These are phyloP conservation scores for Nothophoma quercina DNA, from an alignment of 2,329 filamentous ascomycete species.

Conservation along the genomic window DNA sequence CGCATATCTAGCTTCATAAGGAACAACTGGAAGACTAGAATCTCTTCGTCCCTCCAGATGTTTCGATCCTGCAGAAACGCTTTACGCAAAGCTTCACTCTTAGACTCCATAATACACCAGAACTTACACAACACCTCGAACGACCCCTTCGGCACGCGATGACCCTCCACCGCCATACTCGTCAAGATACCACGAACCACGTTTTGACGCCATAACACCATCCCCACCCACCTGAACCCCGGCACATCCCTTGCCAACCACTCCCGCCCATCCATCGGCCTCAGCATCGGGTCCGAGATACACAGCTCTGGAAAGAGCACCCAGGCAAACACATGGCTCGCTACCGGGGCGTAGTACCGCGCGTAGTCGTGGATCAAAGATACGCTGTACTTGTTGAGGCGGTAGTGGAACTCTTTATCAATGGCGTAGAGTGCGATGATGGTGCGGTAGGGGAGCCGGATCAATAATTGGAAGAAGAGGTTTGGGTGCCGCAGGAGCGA, in stretches of 20 bases:
- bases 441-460: conserved; percentile 30
- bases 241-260: conserved; percentile 59
- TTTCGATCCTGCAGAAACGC: conserved; percentile 60
- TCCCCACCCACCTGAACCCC: conserved; percentile 70
- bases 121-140: conserved; percentile 64
- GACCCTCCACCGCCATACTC: conserved; percentile 68
- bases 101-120: conserved; percentile 76
- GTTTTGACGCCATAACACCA: conserved; percentile 60
- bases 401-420: conserved; percentile 51
- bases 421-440: conserved; percentile 47
- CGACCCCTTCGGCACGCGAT: conserved; percentile 57
- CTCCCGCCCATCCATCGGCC: conserved; percentile 50
- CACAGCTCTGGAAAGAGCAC: conserved; percentile 65
- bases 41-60: conserved; percentile 66
- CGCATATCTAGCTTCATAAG: conserved; percentile 75
- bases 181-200: conserved; percentile 64
- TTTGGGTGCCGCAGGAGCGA: conserved; percentile 45
- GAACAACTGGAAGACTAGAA: conserved; percentile 70
- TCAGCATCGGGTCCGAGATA: conserved; percentile 66
- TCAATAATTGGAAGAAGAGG: conserved; percentile 46
- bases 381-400: conserved; percentile 61
- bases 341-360: conserved; percentile 61
- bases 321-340: conserved; percentile 67
- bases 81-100: conserved; percentile 63
- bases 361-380: conserved; percentile 64